Evolutionary conservation across 2,329 filamentous ascomycete species (phyloP).

Genomic region (Lasiodiplodia theobromae): DNA sequence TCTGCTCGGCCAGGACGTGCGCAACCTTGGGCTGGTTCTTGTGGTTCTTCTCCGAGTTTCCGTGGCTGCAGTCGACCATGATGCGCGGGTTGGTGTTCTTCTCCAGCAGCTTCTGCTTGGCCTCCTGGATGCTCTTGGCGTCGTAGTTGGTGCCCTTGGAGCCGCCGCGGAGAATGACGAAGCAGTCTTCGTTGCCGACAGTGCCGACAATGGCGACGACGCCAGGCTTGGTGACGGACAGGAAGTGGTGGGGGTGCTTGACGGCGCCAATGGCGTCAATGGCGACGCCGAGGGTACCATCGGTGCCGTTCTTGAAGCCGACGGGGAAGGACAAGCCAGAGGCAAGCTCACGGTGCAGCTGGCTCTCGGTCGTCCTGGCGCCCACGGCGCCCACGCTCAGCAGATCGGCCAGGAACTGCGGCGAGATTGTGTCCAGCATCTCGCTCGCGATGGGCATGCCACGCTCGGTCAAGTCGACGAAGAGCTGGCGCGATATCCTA

Average conservation of each 20-base stretch:
- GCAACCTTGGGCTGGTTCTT: constrained; percentile 97
- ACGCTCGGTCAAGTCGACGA: constrained; percentile 86
- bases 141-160: constrained; percentile 96
- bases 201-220: constrained; percentile 95
- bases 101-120: constrained; percentile 79
- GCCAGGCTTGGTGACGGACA: constrained; percentile 96
- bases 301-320: constrained; percentile 99
- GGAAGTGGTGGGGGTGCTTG: constrained; percentile 91
- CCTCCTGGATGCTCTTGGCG: constrained; percentile 79
- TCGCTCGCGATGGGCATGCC: constrained; percentile 97
- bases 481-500: constrained; percentile 84
- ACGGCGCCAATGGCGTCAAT: constrained; percentile 96
- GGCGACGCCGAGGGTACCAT: constrained; percentile 86
- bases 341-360: constrained; percentile 93
- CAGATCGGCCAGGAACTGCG: constrained; percentile 93
- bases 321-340: constrained; percentile 96
- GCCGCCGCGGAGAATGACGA: constrained; percentile 92
- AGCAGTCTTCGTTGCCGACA: constrained; percentile 94
- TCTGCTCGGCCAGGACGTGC: constrained; percentile 79
- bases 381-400: constrained; percentile 92
- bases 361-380: constrained; percentile 94
- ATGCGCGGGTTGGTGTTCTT: constrained; percentile 77
- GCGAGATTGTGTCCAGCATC: constrained; percentile 98
- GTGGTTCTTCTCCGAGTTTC: constrained; percentile 95
- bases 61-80: constrained; percentile 99